phyloP scores from a whole-genome alignment of 2,329 filamentous ascomycete species.

The Neonectria coccinea region DNA sequence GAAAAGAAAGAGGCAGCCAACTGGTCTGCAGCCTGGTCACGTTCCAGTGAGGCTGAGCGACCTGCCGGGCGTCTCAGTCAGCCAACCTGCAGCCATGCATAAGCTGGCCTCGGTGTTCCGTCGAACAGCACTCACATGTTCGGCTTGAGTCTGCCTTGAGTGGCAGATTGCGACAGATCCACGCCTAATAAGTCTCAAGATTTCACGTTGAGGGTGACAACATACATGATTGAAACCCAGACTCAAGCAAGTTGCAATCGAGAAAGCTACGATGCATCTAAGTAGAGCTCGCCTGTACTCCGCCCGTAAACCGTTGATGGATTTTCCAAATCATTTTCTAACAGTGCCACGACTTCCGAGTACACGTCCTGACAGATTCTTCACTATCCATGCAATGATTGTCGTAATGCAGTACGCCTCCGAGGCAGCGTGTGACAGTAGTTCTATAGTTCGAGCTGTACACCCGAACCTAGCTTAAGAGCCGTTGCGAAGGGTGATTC shows the following conservation, averaged over 20 bases:
- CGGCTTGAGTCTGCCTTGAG: too few species aligned
- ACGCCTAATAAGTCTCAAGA: too few species aligned
- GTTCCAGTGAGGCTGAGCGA: background rate
- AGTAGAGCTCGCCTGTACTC: too few species aligned
- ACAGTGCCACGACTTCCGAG: constrained; percentile 5
- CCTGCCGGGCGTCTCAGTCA: background rate
- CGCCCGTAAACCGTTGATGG: background rate
- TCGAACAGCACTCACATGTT: too few species aligned
- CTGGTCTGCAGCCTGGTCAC: background rate
- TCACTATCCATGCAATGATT: background rate
- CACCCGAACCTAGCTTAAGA: background rate
- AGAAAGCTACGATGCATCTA: too few species aligned
- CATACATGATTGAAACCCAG: too few species aligned
- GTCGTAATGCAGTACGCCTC: background rate
- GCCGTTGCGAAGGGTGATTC: background rate
- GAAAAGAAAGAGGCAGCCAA: background rate
- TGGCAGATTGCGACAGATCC: too few species aligned
- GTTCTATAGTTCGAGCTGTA: constrained; percentile 5
- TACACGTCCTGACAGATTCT: constrained; percentile 13
- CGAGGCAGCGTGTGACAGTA: constrained; percentile 2
- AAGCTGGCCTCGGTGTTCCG: background rate
- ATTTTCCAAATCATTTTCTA: constrained; percentile 4
- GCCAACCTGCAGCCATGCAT: background rate
- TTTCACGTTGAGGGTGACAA: too few species aligned
- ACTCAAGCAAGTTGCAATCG: too few species aligned